Evolutionary conservation across 78 protist genomes (phyloP).

Genomic region (Blattamonas nauphoetae): DNA sequence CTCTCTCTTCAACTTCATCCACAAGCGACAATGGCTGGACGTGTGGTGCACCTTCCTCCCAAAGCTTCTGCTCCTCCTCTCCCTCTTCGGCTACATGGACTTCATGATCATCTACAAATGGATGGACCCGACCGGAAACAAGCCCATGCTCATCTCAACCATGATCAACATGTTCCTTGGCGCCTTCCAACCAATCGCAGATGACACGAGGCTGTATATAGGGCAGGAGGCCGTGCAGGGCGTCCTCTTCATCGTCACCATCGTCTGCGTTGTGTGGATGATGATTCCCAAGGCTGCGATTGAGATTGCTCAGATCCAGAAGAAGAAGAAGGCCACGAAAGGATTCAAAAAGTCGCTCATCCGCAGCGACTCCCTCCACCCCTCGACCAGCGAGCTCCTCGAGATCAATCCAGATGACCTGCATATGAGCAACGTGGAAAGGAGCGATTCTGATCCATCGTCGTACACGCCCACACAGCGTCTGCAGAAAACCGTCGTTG

Average conservation of each 20-base stretch:
- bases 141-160: background rate
- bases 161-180: conserved; percentile 18
- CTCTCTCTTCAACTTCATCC: conserved; percentile 2
- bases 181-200: background rate
- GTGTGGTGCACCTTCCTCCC: conserved; percentile 76
- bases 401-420: too few species aligned
- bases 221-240: conserved; percentile 58
- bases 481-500: too few species aligned
- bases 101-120: conserved; percentile 71
- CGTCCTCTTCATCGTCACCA: conserved; percentile 49
- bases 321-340: too few species aligned
- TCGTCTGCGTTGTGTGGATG: conserved; percentile 69
- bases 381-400: too few species aligned
- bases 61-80: conserved; percentile 77
- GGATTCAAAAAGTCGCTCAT: too few species aligned
- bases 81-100: conserved; percentile 90
- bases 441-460: too few species aligned
- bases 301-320: too few species aligned
- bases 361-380: too few species aligned
- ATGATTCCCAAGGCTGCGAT: conserved; percentile 69
- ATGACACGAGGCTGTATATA: background rate
- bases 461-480: too few species aligned
- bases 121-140: conserved; percentile 19
- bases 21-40: conserved; percentile 4
- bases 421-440: too few species aligned